These are phyloP conservation scores for Arthrobotrys sinensis DNA, from an alignment of 2,329 filamentous ascomycete genomes.

Conservation along the genomic window DNA sequence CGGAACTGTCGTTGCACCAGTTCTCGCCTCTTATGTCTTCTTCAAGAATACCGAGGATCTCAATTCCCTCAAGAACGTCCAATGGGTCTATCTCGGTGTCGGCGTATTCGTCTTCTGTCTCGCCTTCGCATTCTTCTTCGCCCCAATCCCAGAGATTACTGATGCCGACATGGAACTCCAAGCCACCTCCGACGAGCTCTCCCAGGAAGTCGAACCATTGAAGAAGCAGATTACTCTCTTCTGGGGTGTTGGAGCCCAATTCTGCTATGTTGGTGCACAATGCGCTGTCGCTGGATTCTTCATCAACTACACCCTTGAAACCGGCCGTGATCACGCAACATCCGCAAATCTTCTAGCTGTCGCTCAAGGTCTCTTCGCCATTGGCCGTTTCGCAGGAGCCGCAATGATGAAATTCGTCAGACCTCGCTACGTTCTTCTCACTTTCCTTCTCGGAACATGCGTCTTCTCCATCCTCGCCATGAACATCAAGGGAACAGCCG, in stretches of 20 bases:
- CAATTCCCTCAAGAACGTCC: slow-evolving; percentile 73
- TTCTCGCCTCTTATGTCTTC: slow-evolving; percentile 75
- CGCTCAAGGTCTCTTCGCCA: slow-evolving; percentile 74
- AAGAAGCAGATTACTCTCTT: slow-evolving; percentile 75
- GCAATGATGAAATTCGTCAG: slow-evolving; percentile 73
- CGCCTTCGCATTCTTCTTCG: slow-evolving; percentile 74
- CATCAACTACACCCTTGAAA: slow-evolving; percentile 71
- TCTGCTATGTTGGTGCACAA: slow-evolving; percentile 77
- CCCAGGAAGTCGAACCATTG: slow-evolving; percentile 69
- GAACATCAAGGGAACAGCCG: slow-evolving; percentile 71
- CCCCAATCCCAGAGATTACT: slow-evolving; percentile 71
- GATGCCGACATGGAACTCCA: slow-evolving; percentile 75
- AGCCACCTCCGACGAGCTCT: slow-evolving; percentile 67
- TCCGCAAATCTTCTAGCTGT: slow-evolving; percentile 73
- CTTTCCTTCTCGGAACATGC: slow-evolving; percentile 72
- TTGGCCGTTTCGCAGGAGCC: slow-evolving; percentile 74
- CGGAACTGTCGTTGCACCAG: slow-evolving; percentile 72
- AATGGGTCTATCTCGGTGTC: slow-evolving; percentile 77
- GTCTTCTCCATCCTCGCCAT: slow-evolving; percentile 73
- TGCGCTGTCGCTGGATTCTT: slow-evolving; percentile 71
- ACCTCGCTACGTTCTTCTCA: slow-evolving; percentile 73
- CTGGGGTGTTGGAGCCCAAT: slow-evolving; percentile 75
- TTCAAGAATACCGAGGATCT: slow-evolving; percentile 72
- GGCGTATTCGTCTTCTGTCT: slow-evolving; percentile 75
- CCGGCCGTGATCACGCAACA: slow-evolving; percentile 66